Evolutionary conservation across 2,329 filamentous ascomycete genomes (phyloP).

Genomic region (Pseudocercospora macadamiae): DNA sequence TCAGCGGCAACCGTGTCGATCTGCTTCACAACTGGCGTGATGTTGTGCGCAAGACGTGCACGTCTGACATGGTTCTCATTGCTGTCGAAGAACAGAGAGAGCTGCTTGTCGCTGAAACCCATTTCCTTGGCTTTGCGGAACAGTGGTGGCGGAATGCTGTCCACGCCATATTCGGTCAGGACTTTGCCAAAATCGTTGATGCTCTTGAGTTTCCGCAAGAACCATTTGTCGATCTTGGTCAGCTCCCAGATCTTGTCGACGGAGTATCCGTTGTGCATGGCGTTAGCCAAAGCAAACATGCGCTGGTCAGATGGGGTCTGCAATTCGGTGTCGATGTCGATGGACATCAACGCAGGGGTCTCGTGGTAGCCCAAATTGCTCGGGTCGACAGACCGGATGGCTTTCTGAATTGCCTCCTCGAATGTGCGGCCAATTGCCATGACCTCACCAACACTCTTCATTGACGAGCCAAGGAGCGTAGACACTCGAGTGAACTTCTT

Average conservation of each 20-base stretch:
- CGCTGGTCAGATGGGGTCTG: constrained; percentile 98
- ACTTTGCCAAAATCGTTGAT: constrained; percentile 85
- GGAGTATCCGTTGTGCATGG: constrained; percentile 90
- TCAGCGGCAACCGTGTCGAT: constrained; percentile 98
- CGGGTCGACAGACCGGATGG: constrained; percentile 92
- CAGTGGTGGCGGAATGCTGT: constrained; percentile 64
- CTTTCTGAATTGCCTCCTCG: constrained; percentile 98
- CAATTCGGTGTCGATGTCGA: constrained; percentile 93
- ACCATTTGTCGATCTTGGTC: constrained; percentile 99
- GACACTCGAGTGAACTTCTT: constrained; percentile 99
- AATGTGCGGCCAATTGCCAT: constrained; percentile 98
- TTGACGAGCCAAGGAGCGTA: constrained; percentile 92
- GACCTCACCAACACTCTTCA: constrained; percentile 99
- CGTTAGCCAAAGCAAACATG: constrained; percentile 95
- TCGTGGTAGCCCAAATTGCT: constrained; percentile 95
- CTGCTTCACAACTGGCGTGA: constrained; percentile 91
- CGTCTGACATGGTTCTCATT: constrained; percentile 90
- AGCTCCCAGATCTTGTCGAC: constrained; percentile 98
- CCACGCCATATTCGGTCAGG: constrained; percentile 71
- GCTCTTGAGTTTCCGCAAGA: constrained; percentile 86
- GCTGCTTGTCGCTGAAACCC: constrained; percentile 90
- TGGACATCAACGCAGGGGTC: constrained; percentile 86
- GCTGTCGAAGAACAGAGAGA: constrained; percentile 91
- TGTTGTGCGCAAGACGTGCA: constrained; percentile 79
- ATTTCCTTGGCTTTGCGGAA: constrained; percentile 87